These are phyloP conservation scores for Colletotrichum sp. DNA, from an alignment of 2,329 filamentous ascomycete species.

Conservation along the genomic window DNA sequence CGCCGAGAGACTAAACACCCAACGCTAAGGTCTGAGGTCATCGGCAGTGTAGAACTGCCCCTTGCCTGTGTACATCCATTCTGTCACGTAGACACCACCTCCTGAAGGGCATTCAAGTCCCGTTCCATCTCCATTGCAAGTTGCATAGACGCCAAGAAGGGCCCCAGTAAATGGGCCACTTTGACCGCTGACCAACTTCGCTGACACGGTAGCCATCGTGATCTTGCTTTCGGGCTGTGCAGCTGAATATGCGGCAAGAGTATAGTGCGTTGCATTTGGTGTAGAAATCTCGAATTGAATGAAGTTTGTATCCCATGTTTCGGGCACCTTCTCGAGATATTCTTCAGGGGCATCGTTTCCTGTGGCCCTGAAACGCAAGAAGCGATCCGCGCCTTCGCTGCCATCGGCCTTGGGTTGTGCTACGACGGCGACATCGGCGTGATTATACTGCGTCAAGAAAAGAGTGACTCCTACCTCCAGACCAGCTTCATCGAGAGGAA, in stretches of 20 bases:
- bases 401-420: neutral
- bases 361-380: neutral
- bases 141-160: neutral
- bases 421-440: neutral
- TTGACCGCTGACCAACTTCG: neutral
- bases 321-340: neutral
- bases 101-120: neutral
- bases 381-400: neutral
- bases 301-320: fast-evolving
- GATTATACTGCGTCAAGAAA: neutral
- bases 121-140: neutral
- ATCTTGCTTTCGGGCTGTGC: neutral
- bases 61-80: neutral
- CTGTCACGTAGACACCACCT: neutral
- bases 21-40: neutral
- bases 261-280: neutral
- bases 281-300: neutral
- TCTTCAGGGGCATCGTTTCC: neutral
- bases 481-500: neutral
- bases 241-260: neutral
- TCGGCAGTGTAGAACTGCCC: neutral
- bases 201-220: neutral
- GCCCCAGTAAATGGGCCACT: neutral
- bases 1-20: neutral
- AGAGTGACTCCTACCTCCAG: neutral